phyloP scores from a whole-genome alignment of 2,329 filamentous ascomycete genomes.

The Aspergillus sp. region DNA sequence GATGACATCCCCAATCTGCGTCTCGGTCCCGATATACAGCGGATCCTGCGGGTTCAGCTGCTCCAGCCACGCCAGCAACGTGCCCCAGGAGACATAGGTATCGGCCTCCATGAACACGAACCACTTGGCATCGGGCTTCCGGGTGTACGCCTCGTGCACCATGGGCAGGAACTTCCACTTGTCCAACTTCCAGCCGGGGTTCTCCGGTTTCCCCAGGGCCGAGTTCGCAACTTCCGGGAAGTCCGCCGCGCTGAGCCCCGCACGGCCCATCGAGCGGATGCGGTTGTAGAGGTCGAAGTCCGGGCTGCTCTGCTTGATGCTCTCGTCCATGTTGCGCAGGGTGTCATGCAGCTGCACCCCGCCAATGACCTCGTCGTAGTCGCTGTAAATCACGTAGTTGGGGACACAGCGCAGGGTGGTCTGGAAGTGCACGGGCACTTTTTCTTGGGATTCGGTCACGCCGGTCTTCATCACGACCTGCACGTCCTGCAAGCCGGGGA shows the following conservation, averaged over 20 bases:
- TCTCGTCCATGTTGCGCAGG: conserved; percentile 37
- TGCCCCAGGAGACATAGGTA: conserved; percentile 49
- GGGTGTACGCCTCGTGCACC: conserved; percentile 41
- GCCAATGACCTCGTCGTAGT: conserved; percentile 46
- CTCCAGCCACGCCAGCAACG: conserved; percentile 46
- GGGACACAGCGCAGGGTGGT: conserved; percentile 50
- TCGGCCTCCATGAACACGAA: conserved; percentile 54
- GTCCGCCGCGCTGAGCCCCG: conserved; percentile 32
- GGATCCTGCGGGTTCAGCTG: conserved; percentile 42
- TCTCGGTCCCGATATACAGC: conserved; percentile 48
- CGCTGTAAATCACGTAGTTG: conserved; percentile 51
- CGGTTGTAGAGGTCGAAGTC: conserved; percentile 47
- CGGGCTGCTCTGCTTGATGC: conserved; percentile 28
- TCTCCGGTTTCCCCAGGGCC: conserved; percentile 37
- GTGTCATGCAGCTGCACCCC: conserved; percentile 45
- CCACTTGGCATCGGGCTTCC: conserved; percentile 46
- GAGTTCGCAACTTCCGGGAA: conserved; percentile 33
- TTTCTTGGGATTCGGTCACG: conserved; percentile 48
- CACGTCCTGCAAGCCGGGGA: conserved; percentile 42
- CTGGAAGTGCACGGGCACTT: conserved; percentile 47
- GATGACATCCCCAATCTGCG: conserved; percentile 42
- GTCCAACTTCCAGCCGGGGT: conserved; percentile 45
- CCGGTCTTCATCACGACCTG: conserved; percentile 54
- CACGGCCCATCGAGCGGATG: conserved; percentile 36
- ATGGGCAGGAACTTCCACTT: conserved; percentile 54